A percentile compares a stretch with the other conserved stretches of the same genome.
Evolutionary conservation across 805 yeast species (phyloP).

Genomic region (Hemisphaericaspora nanyangensis): DNA sequence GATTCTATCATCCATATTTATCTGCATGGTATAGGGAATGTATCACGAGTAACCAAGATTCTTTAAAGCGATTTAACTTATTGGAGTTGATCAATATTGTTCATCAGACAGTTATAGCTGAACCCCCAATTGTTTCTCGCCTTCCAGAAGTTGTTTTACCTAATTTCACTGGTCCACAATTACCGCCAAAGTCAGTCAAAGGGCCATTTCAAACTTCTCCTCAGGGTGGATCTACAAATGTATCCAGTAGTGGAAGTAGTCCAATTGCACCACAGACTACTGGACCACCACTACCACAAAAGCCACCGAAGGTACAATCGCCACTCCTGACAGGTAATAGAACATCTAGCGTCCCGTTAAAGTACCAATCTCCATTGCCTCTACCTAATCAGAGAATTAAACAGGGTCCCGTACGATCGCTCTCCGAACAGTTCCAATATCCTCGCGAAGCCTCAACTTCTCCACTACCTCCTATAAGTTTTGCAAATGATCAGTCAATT

Average conservation of each 20-base stretch:
- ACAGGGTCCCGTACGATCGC: not conserved
- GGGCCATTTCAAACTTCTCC: not conserved
- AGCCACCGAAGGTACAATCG: constrained; percentile 10
- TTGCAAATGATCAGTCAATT: not conserved
- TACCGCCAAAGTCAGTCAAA: constrained; percentile 22
- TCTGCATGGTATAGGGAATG: constrained; percentile 48
- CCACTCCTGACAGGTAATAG: not conserved
- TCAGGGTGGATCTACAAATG: not conserved
- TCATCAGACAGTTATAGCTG: constrained; percentile 31
- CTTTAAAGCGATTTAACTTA: constrained; percentile 20
- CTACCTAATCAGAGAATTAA: constrained; percentile 14
- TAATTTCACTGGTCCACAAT: constrained; percentile 10
- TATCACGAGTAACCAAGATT: constrained; percentile 5
- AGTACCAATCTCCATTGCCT: constrained; percentile 31
- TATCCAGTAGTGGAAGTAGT: not conserved
- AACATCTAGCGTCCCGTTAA: constrained; percentile 15
- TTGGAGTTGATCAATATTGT: constrained; percentile 27
- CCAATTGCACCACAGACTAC: constrained; percentile 8
- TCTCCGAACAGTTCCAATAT: not conserved
- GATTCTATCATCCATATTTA: constrained; percentile 64
- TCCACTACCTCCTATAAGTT: not conserved
- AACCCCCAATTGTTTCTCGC: constrained; percentile 45
- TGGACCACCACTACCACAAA: constrained; percentile 25
- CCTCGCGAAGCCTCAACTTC: not conserved
- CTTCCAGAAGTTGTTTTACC: constrained; percentile 5